These are phyloP conservation scores for Arachnomyces sp. DNA, from an alignment of 2,329 filamentous ascomycete genomes.

Conservation along the genomic window DNA sequence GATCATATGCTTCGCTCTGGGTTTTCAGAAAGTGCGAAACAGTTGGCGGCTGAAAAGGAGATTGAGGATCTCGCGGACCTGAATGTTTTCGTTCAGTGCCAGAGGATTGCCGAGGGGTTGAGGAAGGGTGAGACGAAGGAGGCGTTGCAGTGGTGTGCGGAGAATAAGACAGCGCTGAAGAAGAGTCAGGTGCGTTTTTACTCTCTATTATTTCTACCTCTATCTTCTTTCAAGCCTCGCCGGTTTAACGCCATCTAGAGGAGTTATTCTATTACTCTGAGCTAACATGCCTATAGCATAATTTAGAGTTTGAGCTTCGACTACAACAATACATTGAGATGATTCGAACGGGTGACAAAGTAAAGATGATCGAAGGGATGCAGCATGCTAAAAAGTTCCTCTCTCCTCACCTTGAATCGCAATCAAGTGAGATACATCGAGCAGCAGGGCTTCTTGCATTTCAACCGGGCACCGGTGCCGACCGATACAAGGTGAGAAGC, in stretches of 20 bases:
- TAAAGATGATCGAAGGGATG: constrained; percentile 67
- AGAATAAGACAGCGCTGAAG: constrained; percentile 86
- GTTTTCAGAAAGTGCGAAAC: constrained; percentile 66
- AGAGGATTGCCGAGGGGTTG: constrained; percentile 66
- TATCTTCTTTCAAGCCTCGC: neutral
- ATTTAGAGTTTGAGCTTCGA: constrained; percentile 85
- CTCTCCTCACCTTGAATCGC: constrained; percentile 58
- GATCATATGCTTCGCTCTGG: constrained; percentile 84
- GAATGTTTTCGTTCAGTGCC: constrained; percentile 76
- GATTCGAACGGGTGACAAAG: constrained; percentile 56
- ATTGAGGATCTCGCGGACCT: constrained; percentile 81
- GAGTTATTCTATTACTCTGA: constrained; percentile 2
- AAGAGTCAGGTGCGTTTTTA: constrained; percentile 62
- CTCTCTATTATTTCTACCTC: constrained; percentile 4
- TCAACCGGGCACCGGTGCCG: constrained; percentile 50
- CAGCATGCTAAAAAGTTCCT: constrained; percentile 76
- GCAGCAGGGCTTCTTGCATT: constrained; percentile 77
- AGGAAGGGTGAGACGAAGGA: constrained; percentile 62
- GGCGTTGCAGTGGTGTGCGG: constrained; percentile 80
- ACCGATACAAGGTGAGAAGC: constrained; percentile 49
- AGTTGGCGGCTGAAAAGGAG: constrained; percentile 63
- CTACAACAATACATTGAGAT: constrained; percentile 94
- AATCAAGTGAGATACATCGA: constrained; percentile 59
- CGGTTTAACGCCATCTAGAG: constrained; percentile 1
- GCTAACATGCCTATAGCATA: constrained; percentile 45